Evolutionary conservation across 768 basidiomycete genomes (phyloP).

Genomic region (Boletales sp.): DNA sequence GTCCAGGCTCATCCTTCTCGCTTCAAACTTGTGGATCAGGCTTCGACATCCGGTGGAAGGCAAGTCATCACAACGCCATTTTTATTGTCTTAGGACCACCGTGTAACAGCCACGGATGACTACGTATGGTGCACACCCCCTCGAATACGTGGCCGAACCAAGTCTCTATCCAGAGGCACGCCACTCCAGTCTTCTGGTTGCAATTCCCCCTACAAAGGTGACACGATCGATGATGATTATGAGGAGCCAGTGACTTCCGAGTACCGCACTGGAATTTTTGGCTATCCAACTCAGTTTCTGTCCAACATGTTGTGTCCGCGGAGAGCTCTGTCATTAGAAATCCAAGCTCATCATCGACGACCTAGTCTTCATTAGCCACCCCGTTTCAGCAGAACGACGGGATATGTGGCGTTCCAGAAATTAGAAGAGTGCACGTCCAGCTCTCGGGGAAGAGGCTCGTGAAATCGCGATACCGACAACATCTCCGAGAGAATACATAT

Average conservation of each 20-base stretch:
- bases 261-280: conserved; percentile 62
- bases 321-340: conserved; percentile 79
- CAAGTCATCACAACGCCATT: conserved; percentile 49
- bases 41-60: conserved; percentile 72
- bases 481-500: conserved; percentile 18
- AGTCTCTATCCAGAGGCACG: conserved; percentile 46
- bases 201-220: conserved; percentile 48
- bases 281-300: conserved; percentile 77
- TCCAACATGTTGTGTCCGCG: conserved; percentile 79
- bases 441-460: conserved; percentile 55
- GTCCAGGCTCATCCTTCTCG: conserved; percentile 65
- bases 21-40: conserved; percentile 46
- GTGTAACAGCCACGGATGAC: conserved; percentile 34
- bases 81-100: conserved; percentile 6
- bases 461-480: conserved; percentile 37
- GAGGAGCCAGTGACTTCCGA: conserved; percentile 39
- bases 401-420: conserved; percentile 74
- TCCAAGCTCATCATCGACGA: conserved; percentile 92
- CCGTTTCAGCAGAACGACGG: conserved; percentile 74
- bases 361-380: conserved; percentile 91
- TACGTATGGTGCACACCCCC: conserved; percentile 64
- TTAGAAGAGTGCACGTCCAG: conserved; percentile 51
- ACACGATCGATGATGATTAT: conserved; percentile 34
- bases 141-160: conserved; percentile 44
- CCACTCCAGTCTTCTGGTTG: conserved; percentile 47